A percentile compares a stretch with the other conserved stretches of the same genome.
phyloP scores from a whole-genome alignment of 1,284 basidiomycete genomes.

The Sphaerobolus stellatus region DNA sequence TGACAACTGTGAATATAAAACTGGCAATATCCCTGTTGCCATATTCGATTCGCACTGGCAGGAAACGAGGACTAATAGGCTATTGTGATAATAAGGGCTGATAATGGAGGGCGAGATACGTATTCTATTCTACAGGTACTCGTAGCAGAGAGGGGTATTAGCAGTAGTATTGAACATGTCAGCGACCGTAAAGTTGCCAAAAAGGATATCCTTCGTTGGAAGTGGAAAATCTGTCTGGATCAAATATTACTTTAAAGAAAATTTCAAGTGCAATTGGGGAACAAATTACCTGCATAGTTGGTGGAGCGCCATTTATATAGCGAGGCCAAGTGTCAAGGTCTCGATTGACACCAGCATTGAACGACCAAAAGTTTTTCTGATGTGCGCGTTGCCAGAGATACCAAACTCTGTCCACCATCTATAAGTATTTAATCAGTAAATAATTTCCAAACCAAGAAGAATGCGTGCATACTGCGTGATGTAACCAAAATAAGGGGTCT shows the following conservation, averaged over 20 bases:
- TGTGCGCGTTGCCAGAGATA: conserved; percentile 37
- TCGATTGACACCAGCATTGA: conserved; percentile 27
- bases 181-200: conserved; percentile 1
- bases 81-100: too few species aligned
- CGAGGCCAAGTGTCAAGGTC: conserved; percentile 8
- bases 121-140: background rate
- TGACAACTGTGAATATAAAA: too few species aligned
- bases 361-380: conserved; percentile 27
- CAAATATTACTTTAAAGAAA: background rate
- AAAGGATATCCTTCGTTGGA: background rate
- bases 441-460: background rate
- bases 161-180: conserved; percentile 4
- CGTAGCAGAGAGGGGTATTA: conserved; percentile 6
- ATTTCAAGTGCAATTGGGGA: background rate
- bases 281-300: background rate
- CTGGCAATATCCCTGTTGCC: too few species aligned
- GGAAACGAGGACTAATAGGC: too few species aligned
- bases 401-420: conserved; percentile 44
- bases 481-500: conserved; percentile 41
- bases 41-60: too few species aligned
- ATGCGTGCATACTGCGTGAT: conserved; percentile 33
- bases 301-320: conserved; percentile 8
- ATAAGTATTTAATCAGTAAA: background rate
- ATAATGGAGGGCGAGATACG: too few species aligned
- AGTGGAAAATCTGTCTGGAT: conserved; percentile 1